Evolutionary conservation across 345 rosid species (phyloP).

Genomic region (Populus deltoides): DNA sequence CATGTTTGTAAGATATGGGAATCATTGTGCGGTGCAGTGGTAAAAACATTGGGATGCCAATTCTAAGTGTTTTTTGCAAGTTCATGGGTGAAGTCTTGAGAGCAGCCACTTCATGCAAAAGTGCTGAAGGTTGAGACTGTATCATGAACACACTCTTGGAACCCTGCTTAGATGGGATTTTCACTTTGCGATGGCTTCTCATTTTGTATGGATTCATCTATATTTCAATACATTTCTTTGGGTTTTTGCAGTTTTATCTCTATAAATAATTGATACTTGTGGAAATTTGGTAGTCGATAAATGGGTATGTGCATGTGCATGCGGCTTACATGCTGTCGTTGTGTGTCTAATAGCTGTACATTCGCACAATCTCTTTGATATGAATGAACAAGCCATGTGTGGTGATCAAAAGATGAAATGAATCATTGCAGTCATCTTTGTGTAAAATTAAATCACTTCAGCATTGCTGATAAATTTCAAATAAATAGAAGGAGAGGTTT

Average conservation of each 20-base stretch:
- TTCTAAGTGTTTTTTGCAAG: not conserved
- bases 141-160: not conserved
- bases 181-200: not conserved
- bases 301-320: not conserved
- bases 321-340: not conserved
- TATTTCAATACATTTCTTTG: not conserved
- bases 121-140: conserved; percentile 6
- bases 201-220: not conserved
- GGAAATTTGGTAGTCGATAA: not conserved
- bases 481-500: not conserved
- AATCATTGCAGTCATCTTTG: not conserved
- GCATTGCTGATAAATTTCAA: not conserved
- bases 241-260: not conserved
- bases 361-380: not conserved
- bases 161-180: conserved; percentile 6
- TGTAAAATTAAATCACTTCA: not conserved
- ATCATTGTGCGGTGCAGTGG: conserved; percentile 4
- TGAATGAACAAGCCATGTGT: not conserved
- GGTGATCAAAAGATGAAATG: not conserved
- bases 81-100: conserved; percentile 6
- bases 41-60: conserved; percentile 6
- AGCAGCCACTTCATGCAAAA: conserved; percentile 8
- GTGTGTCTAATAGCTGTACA: not conserved
- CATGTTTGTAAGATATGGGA: conserved; percentile 3
- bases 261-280: not conserved